Base-by-base conservation (phyloP, 352 stramenopile genomes). In the Phytopythium boreale region DNA sequence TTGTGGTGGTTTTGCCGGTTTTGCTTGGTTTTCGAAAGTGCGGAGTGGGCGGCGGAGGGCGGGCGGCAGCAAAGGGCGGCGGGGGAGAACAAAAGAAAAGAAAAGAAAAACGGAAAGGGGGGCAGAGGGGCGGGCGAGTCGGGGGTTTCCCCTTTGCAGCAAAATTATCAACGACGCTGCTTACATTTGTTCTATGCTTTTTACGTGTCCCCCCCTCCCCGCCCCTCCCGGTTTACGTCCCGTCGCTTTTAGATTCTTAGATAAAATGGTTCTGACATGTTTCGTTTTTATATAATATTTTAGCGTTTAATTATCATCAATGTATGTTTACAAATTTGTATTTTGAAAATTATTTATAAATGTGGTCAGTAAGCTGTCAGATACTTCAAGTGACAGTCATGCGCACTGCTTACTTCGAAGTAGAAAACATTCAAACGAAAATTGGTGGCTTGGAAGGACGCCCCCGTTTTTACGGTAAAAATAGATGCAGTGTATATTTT, bases 21-120 rank as follows among this genome's bases (percentile, higher is more conserved):
- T 52, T 52, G 46, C 46, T 52, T 52, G 46, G 1, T 58, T 58
- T 58, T 58, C 52, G 52, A 58, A 58, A 58, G 52, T 58, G 52
- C 17, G 6, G 26, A 41, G 10, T 36, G 49, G 8, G 20, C 6
- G 20, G 46, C 11, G 4, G 46, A 29, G 7, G 46, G n/a, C 9
- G 46, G 14, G 17, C 26, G 46, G 46, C 46, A 22, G 39, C 4
- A 20, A 44, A n/a, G 15, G 39, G 15, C 4, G 36, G 12, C 8
- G 39, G 39, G 15, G 39, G 10, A n/a, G 15, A 44, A 44, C 4
- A 44, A 44, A 10, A 44, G 10, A 44, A n/a, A 10, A 44, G 14
- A 44, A 44, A 20, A 49, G 8, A 22, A 49, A 49, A 49, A 24
- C 0, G 43, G n/a, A 51, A 29, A 17, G n/a, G 24, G 12, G 8